Base-by-base conservation (phyloP, 148 eudicot genomes). In the Mesembryanthemum crystallinum region DNA sequence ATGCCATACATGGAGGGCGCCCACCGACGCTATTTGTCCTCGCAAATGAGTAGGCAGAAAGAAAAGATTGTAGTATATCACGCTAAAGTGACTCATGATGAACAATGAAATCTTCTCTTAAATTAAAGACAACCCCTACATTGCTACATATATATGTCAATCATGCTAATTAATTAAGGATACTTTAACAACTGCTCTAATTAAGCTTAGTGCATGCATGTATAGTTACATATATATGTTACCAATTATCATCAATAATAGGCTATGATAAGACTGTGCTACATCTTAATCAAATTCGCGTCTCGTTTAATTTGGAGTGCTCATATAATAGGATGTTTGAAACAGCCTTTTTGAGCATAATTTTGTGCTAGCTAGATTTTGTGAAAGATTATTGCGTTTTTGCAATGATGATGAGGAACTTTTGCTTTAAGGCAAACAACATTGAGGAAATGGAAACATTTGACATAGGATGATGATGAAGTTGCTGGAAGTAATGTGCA, bases 41-140 rank as follows among this genome's bases (percentile, higher is more conserved):
- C 9, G 71, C 3, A 18, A 24, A 11, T 12, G 67, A 33, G 45
- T 23, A 20, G n/a, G 54, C 1, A 67, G 18, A 17, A 43, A 23
- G 27, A 69, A 69, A 47, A 47, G 58, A 25, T 18, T 14, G 23
- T 1, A 25, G 54, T 39, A 28, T 67, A 67, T 67, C 71, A 67
- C 71, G 59, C 37, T 47, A 69, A 47, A 69, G 59, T 49, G 59
- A 32, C 73, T 29, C 73, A 49, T 69, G 7, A 47, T 69, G 59
- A 69, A 45, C 28, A 69, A 15, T 42, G 2, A 23, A 42, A 67
- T n/a, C 7, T 8, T 2, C 45, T 47, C 45, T 10, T 27, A 10
- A 10, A 5, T 39, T 39, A 39, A 45, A 45, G 49, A 45, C 49
- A 37, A 65, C 18, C 10, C 10, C n/a, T n/a, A n/a, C n/a, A n/a